A percentile compares a stretch with the other conserved stretches of the same genome.
These are phyloP conservation scores for Coemansia sp. DNA, from an alignment of 371 early-diverging fungal species.

Conservation along the genomic window DNA sequence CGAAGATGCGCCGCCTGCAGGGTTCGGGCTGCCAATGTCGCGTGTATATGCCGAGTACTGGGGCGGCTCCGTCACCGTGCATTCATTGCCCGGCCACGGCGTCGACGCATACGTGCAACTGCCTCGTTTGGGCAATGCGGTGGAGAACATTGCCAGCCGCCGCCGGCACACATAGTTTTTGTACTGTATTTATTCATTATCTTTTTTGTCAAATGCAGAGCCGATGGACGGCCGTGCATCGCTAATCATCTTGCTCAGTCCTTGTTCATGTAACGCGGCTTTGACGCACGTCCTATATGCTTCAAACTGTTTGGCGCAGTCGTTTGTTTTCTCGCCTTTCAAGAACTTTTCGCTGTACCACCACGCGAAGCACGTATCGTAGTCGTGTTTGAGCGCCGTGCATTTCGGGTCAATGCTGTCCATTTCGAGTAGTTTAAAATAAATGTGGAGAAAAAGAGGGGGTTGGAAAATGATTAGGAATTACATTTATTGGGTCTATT, in stretches of 20 bases:
- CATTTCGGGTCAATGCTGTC: conserved; percentile 79
- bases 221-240: conserved; percentile 51
- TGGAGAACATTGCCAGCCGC: conserved; percentile 57
- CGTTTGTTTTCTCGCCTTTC: conserved; percentile 74
- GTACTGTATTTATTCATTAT: neutral
- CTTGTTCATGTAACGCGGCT: conserved; percentile 58
- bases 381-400: conserved; percentile 84
- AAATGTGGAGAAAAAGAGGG: neutral
- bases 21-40: conserved; percentile 85
- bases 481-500: neutral
- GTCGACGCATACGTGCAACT: conserved; percentile 83
- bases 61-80: conserved; percentile 73
- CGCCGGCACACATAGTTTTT: conserved; percentile 1
- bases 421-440: conserved; percentile 16
- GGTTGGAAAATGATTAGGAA: neutral
- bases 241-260: conserved; percentile 48
- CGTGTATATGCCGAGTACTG: conserved; percentile 83
- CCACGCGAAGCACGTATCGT: conserved; percentile 89
- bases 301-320: conserved; percentile 83
- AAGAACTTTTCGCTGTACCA: conserved; percentile 95
- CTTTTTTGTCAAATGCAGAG: conserved; percentile 30
- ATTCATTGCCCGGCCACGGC: conserved; percentile 80
- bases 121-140: conserved; percentile 65
- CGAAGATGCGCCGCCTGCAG: conserved; percentile 62
- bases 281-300: conserved; percentile 82